Conservation (phyloP, 345 rosid genomes). For the Lepidium didymum region DNA sequence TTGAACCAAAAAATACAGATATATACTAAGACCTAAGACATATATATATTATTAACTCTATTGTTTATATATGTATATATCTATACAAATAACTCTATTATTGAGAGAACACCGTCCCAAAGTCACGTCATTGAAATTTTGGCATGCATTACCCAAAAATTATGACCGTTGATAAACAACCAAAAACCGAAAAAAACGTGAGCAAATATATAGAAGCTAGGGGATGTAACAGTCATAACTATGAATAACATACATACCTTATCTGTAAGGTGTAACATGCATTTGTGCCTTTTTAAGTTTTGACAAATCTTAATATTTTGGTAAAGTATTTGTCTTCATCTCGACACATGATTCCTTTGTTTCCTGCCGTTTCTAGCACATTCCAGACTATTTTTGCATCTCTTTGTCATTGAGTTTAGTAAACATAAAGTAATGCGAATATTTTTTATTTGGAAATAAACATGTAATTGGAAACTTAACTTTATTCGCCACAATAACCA, state of each 20-base stretch:
- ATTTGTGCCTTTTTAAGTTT: background rate
- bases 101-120: background rate
- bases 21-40: no score
- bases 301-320: background rate
- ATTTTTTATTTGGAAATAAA: background rate
- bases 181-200: conserved; percentile 6
- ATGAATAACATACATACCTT: background rate
- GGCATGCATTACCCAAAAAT: background rate
- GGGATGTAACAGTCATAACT: background rate
- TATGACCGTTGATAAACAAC: conserved; percentile 13
- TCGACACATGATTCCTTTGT: background rate
- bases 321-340: conserved; percentile 16
- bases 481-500: background rate
- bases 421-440: background rate
- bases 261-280: background rate
- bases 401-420: background rate
- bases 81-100: background rate
- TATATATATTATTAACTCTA: no score
- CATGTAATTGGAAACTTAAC: background rate
- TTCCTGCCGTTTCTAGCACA: background rate
- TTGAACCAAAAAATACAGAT: background rate
- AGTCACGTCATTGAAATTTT: background rate
- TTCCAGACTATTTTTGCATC: background rate
- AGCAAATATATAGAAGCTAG: background rate
- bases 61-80: no score